Base-by-base conservation (phyloP, 805 yeast species). In the Cyberlindnera veronae region DNA sequence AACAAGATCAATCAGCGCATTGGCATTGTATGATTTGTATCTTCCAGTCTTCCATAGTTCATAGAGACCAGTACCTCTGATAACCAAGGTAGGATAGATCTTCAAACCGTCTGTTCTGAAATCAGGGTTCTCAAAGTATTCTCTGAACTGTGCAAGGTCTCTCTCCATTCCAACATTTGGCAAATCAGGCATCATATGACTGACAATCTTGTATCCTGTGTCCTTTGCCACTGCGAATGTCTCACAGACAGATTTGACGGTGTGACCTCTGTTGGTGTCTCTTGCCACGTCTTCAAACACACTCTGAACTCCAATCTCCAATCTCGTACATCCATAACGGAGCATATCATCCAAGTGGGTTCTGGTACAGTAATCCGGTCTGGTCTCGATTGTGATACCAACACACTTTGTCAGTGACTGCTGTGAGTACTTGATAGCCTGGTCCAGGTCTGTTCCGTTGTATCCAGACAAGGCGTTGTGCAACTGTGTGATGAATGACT, bases 171-270 rank as follows among this genome's bases (percentile, higher is more conserved):
- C 99, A 44, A 93, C 97, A 57, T 93, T 93, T 14, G 99, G 99
- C 55, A 93, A 72, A 69, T 93, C 99, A 13, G 99, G 99, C 99
- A 93, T 93, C 99, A 93, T 93, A 67, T 93, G 99, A 50, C 95
- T 81, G 18, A 93, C 99, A 39, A 93, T 95, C 61, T 93, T 93
- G 65, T 90, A 93, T 12, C 99, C 99, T 1, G 99, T 91, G 64
- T 93, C 99, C 61, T 93, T 93, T n/a, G 98, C 95, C 33, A 84
- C 78, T 1, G 87, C 86, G 68, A 93, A 93, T 0, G 98, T 93
- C 58, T 91, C 95, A 64, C 96, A 86, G 9, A 93, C 99, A 2
- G 98, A 80, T 61, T 82, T 84, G 17, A 93, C 99, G 0, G 99
- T 93, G 58, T 93, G 99, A 3, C 99, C 99, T 65, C 99, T 79